Evolutionary conservation across 2,329 filamentous ascomycete species (phyloP), one percentile per base, ranked within the genome.

Genomic region (Clarireedia homoeocarpa): DNA sequence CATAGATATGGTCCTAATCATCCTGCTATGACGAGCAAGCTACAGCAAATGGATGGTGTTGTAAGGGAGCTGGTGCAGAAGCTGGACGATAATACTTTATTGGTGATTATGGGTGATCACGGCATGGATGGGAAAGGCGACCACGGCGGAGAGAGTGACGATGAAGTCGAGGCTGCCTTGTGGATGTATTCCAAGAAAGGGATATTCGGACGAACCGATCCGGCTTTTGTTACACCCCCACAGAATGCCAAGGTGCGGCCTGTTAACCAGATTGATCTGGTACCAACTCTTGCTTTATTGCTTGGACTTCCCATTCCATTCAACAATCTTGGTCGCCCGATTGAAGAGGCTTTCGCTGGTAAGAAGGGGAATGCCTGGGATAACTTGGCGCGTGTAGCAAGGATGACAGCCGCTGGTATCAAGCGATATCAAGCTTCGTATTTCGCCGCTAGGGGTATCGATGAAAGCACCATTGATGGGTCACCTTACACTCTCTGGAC

Each of bases 91-190:
- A 76, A 89, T 55, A 99, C 94, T 0, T 75, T 99, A 23, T 75
- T 99, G 38, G 84, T 99, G 20, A 88, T 99, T 14, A 95, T 99
- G 90, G 94, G 94, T n/a, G 94, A 99, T 69, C 94, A 99, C 68
- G 94, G 94, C 10, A 99, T 99, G 94, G 94, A 99, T 71, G 77
- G 82, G 59, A 97, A 99, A 74, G 94, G 94, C 17, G 94, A 99
- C 63, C 94, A 99, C 68, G 94, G 94, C n/a, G 94, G 94, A 54
- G 94, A 99, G 74, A 96, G 92, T 34, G 89, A 96, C 63, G 91
- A 97, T 61, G 94, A 99, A 70, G 83, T 99, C 6, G 85, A 99
- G 71, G 91, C 94, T 55, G 91, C 94, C 2, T 72, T 99, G 48
- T 99, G 94, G 92, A 95, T 99, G 91, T 99, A 97, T 71, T 95